Evolutionary conservation across 1,284 basidiomycete genomes (phyloP).

Genomic region (Irpex rosettiformis): DNA sequence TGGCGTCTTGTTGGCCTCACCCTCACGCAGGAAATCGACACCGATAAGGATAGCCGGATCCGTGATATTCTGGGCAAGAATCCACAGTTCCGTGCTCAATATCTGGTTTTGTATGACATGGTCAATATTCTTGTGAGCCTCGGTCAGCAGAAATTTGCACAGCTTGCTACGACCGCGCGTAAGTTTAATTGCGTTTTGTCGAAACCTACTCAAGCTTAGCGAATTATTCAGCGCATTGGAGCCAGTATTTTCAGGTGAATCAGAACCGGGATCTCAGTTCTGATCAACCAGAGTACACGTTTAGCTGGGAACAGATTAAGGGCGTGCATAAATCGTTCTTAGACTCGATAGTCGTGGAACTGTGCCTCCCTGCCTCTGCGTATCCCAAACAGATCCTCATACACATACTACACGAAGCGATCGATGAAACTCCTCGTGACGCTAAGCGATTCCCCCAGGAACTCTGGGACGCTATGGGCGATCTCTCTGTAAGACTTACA

Average conservation of each 20-base stretch:
- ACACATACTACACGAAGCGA: conserved; percentile 61
- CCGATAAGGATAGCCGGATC: conserved; percentile 49
- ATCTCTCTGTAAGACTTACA: conserved; percentile 55
- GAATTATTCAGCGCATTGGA: conserved; percentile 53
- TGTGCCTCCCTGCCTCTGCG: conserved; percentile 64
- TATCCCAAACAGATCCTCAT: conserved; percentile 64
- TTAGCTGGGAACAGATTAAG: conserved; percentile 59
- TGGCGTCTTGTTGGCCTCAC: conserved; percentile 65
- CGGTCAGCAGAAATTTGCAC: conserved; percentile 57
- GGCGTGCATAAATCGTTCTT: conserved; percentile 68
- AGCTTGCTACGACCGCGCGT: conserved; percentile 65
- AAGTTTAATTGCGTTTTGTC: conserved; percentile 24
- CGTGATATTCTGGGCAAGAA: conserved; percentile 49
- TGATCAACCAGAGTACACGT: conserved; percentile 45
- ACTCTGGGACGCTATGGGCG: conserved; percentile 75
- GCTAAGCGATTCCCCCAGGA: conserved; percentile 69
- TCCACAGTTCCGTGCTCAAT: conserved; percentile 47
- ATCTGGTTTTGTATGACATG: conserved; percentile 62
- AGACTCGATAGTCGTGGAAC: conserved; percentile 75
- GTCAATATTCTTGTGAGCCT: conserved; percentile 55
- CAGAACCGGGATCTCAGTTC: conserved; percentile 32
- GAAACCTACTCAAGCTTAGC: conserved; percentile 1
- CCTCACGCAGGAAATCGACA: conserved; percentile 49
- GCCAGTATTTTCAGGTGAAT: conserved; percentile 56
- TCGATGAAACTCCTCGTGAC: conserved; percentile 66